Percentiles rank a stretch among this genome's conserved stretches.
Evolutionary conservation across 1,284 basidiomycete genomes (phyloP).

Genomic region (Peniophora sp.): DNA sequence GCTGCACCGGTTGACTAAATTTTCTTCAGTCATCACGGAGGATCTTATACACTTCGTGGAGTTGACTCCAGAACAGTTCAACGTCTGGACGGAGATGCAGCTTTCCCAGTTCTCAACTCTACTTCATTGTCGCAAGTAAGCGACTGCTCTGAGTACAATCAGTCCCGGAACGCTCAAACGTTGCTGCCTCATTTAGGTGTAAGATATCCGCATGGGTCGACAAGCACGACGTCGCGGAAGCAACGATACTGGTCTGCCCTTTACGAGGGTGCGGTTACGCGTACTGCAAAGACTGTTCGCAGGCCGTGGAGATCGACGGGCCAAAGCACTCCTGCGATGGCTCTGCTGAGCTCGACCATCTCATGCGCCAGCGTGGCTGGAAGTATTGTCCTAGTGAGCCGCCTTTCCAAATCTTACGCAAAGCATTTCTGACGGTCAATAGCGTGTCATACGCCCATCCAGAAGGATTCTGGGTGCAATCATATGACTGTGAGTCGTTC

Average conservation of each 20-base stretch:
- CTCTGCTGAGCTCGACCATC: constrained; percentile 39
- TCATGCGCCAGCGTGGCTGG: constrained; percentile 47
- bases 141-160: too few species aligned
- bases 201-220: constrained; percentile 38
- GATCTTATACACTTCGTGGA: constrained; percentile 37
- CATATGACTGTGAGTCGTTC: constrained; percentile 61
- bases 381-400: constrained; percentile 44
- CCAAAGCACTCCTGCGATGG: constrained; percentile 50
- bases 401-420: neutral
- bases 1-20: neutral
- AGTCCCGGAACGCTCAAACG: too few species aligned
- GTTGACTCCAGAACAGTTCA: constrained; percentile 37
- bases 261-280: constrained; percentile 33
- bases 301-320: constrained; percentile 27
- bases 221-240: constrained; percentile 35
- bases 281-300: constrained; percentile 50
- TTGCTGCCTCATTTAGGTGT: too few species aligned
- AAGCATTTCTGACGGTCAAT: neutral
- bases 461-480: constrained; percentile 52
- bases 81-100: constrained; percentile 45
- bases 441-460: constrained; percentile 54
- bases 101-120: constrained; percentile 42
- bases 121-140: constrained; percentile 43
- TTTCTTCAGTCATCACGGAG: constrained; percentile 40
- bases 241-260: constrained; percentile 33